Conservation (phyloP, 208 protist species). For the Plasmodiophora brassicae region DNA sequence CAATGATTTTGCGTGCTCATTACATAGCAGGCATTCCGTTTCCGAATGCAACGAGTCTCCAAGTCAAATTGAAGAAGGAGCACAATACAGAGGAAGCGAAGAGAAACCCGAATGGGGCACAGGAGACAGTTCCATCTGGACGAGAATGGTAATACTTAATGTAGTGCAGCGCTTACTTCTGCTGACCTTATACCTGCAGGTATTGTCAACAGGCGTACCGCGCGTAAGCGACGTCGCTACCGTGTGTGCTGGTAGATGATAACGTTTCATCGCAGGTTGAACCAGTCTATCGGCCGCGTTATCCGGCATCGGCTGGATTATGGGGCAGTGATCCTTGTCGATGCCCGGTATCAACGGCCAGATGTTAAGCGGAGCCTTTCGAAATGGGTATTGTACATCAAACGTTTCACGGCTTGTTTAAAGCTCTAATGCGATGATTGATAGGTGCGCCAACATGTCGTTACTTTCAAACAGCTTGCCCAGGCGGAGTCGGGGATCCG, state of each 20-base stretch:
- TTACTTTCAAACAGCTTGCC: too few relatives aligned
- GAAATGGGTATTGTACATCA: constrained; percentile 33
- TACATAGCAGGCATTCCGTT: background rate
- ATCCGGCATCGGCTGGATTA: constrained; percentile 48
- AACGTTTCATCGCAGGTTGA: background rate
- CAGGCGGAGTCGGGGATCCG: too few relatives aligned
- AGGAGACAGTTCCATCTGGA: background rate
- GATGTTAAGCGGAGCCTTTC: background rate
- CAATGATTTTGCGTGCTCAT: background rate
- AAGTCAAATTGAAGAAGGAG: background rate
- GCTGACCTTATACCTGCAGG: background rate
- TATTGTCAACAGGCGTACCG: constrained; percentile 15
- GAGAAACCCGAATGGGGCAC: background rate
- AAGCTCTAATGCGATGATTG: too few relatives aligned
- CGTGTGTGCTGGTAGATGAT: background rate
- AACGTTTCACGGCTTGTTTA: too few relatives aligned
- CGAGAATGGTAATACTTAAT: constrained; percentile 1
- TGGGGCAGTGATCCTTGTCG: constrained; percentile 44
- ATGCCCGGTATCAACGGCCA: background rate
- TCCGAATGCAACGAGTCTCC: background rate
- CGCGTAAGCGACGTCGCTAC: background rate
- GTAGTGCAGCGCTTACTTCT: background rate
- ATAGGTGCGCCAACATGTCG: too few relatives aligned
- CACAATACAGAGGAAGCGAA: background rate
- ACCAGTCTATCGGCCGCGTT: constrained; percentile 40